A percentile compares a stretch with the other conserved stretches of the same genome.
Conservation (phyloP, 257 asterid species). For the Solanum okadae region DNA sequence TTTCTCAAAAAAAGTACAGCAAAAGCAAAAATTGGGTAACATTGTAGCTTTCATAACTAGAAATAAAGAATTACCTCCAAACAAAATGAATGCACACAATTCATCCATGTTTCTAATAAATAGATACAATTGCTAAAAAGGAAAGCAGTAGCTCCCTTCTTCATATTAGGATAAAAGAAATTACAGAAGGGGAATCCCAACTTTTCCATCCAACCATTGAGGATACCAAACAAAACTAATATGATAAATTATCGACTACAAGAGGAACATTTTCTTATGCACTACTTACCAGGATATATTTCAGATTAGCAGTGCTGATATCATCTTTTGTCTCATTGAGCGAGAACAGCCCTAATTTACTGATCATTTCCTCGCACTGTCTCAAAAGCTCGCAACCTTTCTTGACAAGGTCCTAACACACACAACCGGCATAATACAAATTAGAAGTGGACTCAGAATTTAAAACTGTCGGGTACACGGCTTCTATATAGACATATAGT, state of each 20-base stretch:
- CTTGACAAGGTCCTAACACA: conserved; percentile 43
- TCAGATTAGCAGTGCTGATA: conserved; percentile 74
- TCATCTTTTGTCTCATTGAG: conserved; percentile 84
- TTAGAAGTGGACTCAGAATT: background rate
- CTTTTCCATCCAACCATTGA: background rate
- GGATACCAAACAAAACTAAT: background rate
- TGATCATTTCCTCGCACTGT: conserved; percentile 82
- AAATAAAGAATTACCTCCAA: background rate
- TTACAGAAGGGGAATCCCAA: background rate
- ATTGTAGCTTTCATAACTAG: background rate
- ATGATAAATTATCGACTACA: background rate
- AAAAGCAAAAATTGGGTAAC: background rate
- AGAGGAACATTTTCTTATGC: background rate
- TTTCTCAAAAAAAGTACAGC: background rate
- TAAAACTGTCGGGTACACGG: too few species aligned
- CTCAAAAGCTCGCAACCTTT: conserved; percentile 62
- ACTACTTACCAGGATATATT: conserved; percentile 67
- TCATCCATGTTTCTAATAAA: background rate
- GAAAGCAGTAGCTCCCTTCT: background rate
- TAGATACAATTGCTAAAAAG: background rate
- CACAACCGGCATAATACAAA: background rate
- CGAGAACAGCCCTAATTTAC: conserved; percentile 74
- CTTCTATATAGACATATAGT: background rate
- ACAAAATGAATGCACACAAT: background rate
- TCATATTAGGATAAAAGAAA: background rate